Base-by-base conservation (phyloP, 768 basidiomycete species). In the Trametes punicea region DNA sequence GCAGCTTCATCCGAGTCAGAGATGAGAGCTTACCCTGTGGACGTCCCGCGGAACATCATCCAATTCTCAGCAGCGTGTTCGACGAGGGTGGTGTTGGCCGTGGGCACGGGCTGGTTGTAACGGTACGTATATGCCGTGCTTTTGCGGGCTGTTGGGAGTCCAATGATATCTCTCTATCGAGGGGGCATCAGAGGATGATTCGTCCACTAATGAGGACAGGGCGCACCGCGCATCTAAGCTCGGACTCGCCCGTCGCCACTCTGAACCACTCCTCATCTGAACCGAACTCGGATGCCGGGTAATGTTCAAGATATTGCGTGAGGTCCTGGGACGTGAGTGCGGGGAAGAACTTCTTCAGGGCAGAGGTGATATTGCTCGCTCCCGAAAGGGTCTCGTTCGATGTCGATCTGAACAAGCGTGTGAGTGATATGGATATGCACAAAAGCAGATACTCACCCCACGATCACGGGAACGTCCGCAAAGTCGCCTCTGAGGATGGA, bases 21-120 rank as follows among this genome's bases (percentile, higher is more conserved):
- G 47, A 29, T 21, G 44, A 46, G 10, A 9, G 62, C 73, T 18
- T 62, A 83, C 85, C 84, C 84, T 27, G 83, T 83, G 55, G 79
- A 80, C 1, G 74, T 77, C 1, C 85, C 84, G 20, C 68, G 66
- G 70, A 83, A 84, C 83, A 85, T 81, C 81, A 83, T 84, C 79
- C 80, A 84, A 62, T 85, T 84, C 64, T 83, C 84, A 0, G 84
- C 75, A 6, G 83, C 77, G 58, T 84, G 83, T 1, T 49, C 66
- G 1, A 81, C 78, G 8, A 55, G 39, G 11, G 55, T 51, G 16
- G 70, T 69, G 15, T 69, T 69, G 4, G 60, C 57, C 0, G 79
- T 77, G 6, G 79, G 79, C 49, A 81, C 77, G 4, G 73, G 69
- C 56, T 84, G 80, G 65, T 84, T 84, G 66, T 83, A 84, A 25